These are phyloP conservation scores for Lepiota venenata DNA, from an alignment of 768 basidiomycete species.

Conservation along the genomic window DNA sequence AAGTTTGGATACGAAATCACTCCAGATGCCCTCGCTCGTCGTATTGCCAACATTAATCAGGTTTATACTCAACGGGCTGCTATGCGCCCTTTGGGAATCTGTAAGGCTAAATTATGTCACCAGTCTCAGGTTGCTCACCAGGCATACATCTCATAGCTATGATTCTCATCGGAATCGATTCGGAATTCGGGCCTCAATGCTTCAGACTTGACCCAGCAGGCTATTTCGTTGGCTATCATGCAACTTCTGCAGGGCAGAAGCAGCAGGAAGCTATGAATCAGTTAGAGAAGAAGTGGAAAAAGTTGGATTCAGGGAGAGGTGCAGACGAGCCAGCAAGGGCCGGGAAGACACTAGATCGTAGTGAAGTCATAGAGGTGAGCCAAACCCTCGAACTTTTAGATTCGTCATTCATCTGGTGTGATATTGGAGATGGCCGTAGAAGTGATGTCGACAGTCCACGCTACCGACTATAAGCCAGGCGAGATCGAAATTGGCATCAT, in stretches of 20 bases:
- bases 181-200: conserved; percentile 90
- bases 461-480: conserved; percentile 92
- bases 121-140: background rate
- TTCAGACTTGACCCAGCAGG: conserved; percentile 99
- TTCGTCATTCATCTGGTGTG: background rate
- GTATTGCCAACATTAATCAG: conserved; percentile 97
- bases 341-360: conserved; percentile 66
- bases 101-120: conserved; percentile 40
- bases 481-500: conserved; percentile 97
- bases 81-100: conserved; percentile 95
- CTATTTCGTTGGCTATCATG: conserved; percentile 98
- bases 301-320: conserved; percentile 73
- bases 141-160: conserved; percentile 55
- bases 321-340: conserved; percentile 78
- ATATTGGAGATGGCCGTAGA: conserved; percentile 82
- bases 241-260: conserved; percentile 93
- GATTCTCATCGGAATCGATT: conserved; percentile 92
- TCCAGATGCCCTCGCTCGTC: conserved; percentile 90
- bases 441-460: conserved; percentile 88
- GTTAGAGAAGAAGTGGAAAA: conserved; percentile 99
- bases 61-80: conserved; percentile 97
- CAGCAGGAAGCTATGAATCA: conserved; percentile 99
- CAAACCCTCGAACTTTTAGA: background rate
- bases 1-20: conserved; percentile 99
- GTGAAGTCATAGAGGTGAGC: conserved; percentile 87